A percentile compares a stretch with the other conserved stretches of the same genome.
Evolutionary conservation across 208 protist species (phyloP).

Genomic region (Polymyxa betae): DNA sequence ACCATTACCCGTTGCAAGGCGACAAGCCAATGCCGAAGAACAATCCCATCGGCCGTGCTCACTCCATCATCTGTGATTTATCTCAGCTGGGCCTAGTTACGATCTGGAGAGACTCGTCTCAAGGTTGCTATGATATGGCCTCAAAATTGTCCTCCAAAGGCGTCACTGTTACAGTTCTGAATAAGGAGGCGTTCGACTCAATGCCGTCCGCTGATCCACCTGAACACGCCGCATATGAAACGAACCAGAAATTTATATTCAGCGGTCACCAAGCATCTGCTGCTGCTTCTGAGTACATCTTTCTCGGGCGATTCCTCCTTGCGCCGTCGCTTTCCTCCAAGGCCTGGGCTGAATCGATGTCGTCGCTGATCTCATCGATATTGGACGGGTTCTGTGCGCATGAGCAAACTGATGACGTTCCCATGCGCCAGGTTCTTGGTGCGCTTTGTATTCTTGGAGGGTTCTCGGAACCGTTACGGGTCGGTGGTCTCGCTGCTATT

Average conservation of each 20-base stretch:
- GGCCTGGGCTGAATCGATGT: not conserved
- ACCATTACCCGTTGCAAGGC: slow-evolving; percentile 33
- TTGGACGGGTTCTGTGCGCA: not conserved
- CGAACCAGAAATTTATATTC: not conserved
- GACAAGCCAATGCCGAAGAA: slow-evolving; percentile 45
- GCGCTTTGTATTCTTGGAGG: slow-evolving; percentile 8
- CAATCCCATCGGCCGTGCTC: not conserved
- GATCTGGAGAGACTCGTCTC: not conserved
- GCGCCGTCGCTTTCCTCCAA: not conserved
- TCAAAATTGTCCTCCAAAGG: not conserved
- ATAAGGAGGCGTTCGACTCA: not conserved
- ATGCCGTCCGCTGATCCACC: not conserved
- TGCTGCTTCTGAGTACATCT: slow-evolving; percentile 34
- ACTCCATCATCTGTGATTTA: not conserved
- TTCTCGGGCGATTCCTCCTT: not conserved
- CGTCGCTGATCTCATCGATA: not conserved
- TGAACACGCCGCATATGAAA: not conserved
- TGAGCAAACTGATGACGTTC: not conserved
- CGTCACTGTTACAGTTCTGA: not conserved
- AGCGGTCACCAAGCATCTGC: not conserved
- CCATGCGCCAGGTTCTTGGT: not conserved
- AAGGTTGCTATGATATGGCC: not conserved
- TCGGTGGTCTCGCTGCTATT: not conserved
- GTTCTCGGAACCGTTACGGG: slow-evolving; percentile 6
- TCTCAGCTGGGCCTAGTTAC: not conserved